Base-by-base conservation (phyloP, 768 basidiomycete genomes). In the Calvatia gigantea region DNA sequence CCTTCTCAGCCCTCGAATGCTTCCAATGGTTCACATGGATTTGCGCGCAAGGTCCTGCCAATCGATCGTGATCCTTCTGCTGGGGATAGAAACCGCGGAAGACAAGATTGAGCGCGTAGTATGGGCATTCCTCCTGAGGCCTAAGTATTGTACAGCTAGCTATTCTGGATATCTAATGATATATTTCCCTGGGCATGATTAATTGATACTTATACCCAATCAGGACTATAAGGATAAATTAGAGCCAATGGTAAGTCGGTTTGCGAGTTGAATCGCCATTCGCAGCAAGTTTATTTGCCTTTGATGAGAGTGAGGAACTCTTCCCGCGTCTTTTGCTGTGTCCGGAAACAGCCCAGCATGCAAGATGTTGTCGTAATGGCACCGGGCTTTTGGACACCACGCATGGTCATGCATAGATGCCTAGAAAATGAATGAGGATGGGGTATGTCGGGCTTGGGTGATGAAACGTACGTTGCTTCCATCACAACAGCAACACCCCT, bases 361-460 rank as follows among this genome's bases (percentile, higher is more conserved):
- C 94, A 96, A 4, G 91, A 94, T 5, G 97, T 99, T 42, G 94
- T 89, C 0, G 97, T 99, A 21, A 90, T 84, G 6, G 96, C 81
- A 23, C 97, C 97, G 2, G 96, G 96, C 73, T 99, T 99, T 73
- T 99, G 97, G 7, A 99, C 97, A 51, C 97, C 97, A 59, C 97
- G 89, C 96, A 98, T 98, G 2, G 96, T 94, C 97, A 99, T 99
- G 68, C 96, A 98, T 70, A 98, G 81, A 72, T 98, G 96, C 21
- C 93, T 95, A 65, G 39, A 33, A 38, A 17, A 25, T 53, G 45
- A 45, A 52, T 32, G 19, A 47, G 41, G 14, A 47, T 28, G 38
- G 32, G 28, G 19, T 31, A 12, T 14, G 46, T 15, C 17, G 21
- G 25, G 31, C 29, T 15, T 6, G 6, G 11, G 12, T 51, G 23